A percentile compares a stretch with the other conserved stretches of the same genome.
Evolutionary conservation across 495 filamentous ascomycete species (phyloP).

Genomic region (Chaetomium fimeti): DNA sequence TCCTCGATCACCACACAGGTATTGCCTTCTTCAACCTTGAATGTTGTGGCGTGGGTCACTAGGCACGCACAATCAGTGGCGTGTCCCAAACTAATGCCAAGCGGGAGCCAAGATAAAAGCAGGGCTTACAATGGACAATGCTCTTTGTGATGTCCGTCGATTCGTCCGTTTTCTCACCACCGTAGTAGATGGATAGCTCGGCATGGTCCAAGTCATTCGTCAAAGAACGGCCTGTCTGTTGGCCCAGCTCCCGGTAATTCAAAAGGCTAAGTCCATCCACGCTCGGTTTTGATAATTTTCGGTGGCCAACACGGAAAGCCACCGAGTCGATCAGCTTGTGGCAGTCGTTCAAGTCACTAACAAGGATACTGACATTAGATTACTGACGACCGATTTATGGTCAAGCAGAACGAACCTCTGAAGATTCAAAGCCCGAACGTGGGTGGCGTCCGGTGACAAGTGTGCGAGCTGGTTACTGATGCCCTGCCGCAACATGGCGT

Average conservation of each 20-base stretch:
- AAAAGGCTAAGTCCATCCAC: slow-evolving; percentile 9
- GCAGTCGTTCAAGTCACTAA: slow-evolving; percentile 5
- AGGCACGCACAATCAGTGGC: not conserved
- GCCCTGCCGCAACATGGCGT: slow-evolving; percentile 10
- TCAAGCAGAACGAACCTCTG: not conserved
- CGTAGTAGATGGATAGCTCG: slow-evolving; percentile 16
- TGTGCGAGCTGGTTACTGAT: slow-evolving; percentile 21
- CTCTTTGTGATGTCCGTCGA: not conserved
- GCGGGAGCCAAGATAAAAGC: not conserved
- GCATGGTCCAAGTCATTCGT: not conserved
- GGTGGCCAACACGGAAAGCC: slow-evolving; percentile 6
- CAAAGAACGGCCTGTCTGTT: not conserved
- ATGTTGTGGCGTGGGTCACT: not conserved
- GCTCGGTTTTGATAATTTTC: not conserved
- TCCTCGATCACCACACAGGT: slow-evolving; percentile 11
- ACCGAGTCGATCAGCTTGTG: slow-evolving; percentile 12
- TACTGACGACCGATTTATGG: too few relatives aligned
- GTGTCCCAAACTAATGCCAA: too few relatives aligned
- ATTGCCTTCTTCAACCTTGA: not conserved
- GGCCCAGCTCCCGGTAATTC: slow-evolving; percentile 7
- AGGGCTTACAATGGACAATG: slow-evolving; percentile 11
- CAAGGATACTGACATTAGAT: not conserved
- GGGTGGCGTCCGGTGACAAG: not conserved
- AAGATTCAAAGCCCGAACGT: slow-evolving; percentile 16
- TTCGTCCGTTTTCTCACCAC: not conserved